Evolutionary conservation across 768 basidiomycete genomes (phyloP).

Genomic region (Psilocybe azurescens): DNA sequence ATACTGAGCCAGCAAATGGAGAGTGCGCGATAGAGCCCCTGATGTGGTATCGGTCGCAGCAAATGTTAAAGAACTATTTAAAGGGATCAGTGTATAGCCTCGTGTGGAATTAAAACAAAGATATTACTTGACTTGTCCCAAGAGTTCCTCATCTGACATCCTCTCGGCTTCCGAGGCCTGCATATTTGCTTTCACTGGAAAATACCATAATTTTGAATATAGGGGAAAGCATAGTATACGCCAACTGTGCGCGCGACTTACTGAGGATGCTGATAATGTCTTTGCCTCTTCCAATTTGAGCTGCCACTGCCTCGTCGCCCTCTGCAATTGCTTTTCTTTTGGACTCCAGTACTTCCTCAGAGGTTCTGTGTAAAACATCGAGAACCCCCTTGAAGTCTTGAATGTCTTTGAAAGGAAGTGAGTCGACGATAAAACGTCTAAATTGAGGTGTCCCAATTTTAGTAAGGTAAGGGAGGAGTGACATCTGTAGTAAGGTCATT

Average conservation of each 20-base stretch:
- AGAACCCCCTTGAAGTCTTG: constrained; percentile 36
- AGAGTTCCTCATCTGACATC: constrained; percentile 38
- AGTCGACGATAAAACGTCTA: constrained; percentile 37
- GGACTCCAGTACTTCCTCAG: constrained; percentile 38
- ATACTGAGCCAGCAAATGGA: constrained; percentile 39
- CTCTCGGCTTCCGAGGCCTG: constrained; percentile 34
- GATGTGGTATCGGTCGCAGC: constrained; percentile 53
- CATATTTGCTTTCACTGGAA: constrained; percentile 41
- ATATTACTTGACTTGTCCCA: constrained; percentile 34
- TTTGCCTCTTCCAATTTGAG: constrained; percentile 43
- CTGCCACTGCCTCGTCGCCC: constrained; percentile 38
- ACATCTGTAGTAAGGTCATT: constrained; percentile 7
- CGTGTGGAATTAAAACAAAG: neutral
- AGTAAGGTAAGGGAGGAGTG: constrained; percentile 20
- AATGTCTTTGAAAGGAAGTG: constrained; percentile 35
- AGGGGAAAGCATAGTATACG: neutral
- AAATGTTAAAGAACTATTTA: constrained; percentile 32
- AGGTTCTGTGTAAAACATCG: constrained; percentile 39
- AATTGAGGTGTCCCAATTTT: constrained; percentile 34
- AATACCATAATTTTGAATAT: neutral
- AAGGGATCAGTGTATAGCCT: neutral
- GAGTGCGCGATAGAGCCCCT: constrained; percentile 37
- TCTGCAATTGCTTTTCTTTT: constrained; percentile 41
- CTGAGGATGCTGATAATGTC: constrained; percentile 54
- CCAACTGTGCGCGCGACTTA: constrained; percentile 25